phyloP scores from a whole-genome alignment of 2,329 filamentous ascomycete genomes.

The Aspergillus jensenii region DNA sequence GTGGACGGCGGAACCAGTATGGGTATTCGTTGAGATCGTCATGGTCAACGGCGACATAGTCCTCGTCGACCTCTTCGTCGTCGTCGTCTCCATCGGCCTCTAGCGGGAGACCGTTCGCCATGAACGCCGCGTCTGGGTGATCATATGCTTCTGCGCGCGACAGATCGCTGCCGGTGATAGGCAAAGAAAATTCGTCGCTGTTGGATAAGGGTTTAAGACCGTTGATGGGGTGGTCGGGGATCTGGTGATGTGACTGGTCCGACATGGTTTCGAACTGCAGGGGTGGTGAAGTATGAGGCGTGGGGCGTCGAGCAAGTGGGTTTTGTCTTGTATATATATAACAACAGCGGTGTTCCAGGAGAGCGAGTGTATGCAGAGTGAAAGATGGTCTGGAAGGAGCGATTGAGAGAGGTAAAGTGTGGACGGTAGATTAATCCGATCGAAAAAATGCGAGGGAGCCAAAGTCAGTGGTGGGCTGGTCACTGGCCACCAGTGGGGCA shows the following conservation, averaged over 20 bases:
- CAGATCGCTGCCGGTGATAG: constrained; percentile 28
- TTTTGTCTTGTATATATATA: constrained; percentile 7
- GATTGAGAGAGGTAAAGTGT: neutral
- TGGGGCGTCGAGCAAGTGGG: neutral
- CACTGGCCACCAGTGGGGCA: neutral
- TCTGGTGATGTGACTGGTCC: constrained; percentile 26
- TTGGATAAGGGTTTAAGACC: constrained; percentile 34
- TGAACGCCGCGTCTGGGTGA: constrained; percentile 25
- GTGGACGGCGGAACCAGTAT: constrained; percentile 43
- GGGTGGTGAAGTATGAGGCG: neutral
- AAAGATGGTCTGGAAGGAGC: constrained; percentile 6
- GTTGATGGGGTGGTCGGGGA: constrained; percentile 32
- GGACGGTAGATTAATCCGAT: constrained; percentile 5
- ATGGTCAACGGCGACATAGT: constrained; percentile 44
- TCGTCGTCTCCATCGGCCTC: constrained; percentile 30
- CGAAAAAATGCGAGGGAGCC: constrained; percentile 5
- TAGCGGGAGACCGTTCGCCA: constrained; percentile 32
- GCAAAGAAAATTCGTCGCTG: constrained; percentile 28
- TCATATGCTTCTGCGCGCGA: constrained; percentile 29
- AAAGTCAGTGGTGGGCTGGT: neutral
- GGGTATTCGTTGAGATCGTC: constrained; percentile 41
- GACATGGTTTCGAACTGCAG: constrained; percentile 25
- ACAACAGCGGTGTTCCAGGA: neutral
- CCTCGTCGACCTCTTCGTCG: constrained; percentile 39
- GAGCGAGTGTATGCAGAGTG: neutral